Evolutionary conservation across 176 grass and related monocot species (phyloP).

Genomic region (Lolium rigidum): DNA sequence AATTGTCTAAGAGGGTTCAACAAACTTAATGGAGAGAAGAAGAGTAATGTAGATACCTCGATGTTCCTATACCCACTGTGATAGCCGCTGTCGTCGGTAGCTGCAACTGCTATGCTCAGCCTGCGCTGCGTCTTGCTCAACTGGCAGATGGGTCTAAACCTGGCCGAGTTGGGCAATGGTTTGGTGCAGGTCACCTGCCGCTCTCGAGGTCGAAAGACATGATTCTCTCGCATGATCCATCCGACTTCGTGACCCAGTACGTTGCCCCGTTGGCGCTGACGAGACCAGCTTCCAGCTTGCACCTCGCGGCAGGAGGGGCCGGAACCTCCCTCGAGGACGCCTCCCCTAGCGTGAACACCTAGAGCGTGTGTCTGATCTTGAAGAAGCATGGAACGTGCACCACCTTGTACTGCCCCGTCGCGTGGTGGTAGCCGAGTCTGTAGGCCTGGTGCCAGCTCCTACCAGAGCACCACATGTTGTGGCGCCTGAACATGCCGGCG

Average conservation of each 20-base stretch:
- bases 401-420: neutral
- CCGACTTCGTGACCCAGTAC: neutral
- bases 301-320: neutral
- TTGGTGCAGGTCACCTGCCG: neutral
- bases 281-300: neutral
- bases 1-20: too few relatives aligned
- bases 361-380: neutral
- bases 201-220: neutral
- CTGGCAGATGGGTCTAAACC: neutral
- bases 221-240: neutral
- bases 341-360: neutral
- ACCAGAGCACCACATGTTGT: neutral
- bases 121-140: neutral
- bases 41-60: neutral
- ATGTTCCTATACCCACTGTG: neutral
- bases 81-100: neutral
- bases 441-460: neutral
- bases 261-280: neutral
- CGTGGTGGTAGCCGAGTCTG: neutral
- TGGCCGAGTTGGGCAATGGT: neutral
- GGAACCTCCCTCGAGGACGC: neutral
- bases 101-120: neutral
- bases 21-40: too few relatives aligned
- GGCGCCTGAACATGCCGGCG: neutral
- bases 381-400: neutral